These are phyloP conservation scores for Ilex asprella DNA, from an alignment of 257 asterid species.

Conservation along the genomic window DNA sequence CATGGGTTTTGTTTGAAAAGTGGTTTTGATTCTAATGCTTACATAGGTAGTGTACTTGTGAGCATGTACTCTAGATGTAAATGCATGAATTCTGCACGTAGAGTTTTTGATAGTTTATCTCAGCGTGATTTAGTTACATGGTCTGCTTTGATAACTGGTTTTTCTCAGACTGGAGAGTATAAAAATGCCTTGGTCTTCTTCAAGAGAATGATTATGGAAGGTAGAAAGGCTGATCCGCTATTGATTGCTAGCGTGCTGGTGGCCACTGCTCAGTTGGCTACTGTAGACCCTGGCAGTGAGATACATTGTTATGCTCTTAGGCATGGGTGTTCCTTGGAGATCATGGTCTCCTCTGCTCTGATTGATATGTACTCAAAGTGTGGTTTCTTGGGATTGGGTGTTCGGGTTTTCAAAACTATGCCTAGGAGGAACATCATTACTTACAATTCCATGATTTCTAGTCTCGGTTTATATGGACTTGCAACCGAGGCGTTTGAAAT, in stretches of 20 bases:
- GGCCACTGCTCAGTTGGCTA: slow-evolving; percentile 46
- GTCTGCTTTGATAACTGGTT: slow-evolving; percentile 68
- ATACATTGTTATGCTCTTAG: slow-evolving; percentile 69
- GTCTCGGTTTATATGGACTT: slow-evolving; percentile 64
- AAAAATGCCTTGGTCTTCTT: slow-evolving; percentile 43
- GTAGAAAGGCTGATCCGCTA: slow-evolving; percentile 36
- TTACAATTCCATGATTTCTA: slow-evolving; percentile 50
- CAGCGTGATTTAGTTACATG: slow-evolving; percentile 75
- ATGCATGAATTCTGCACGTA: slow-evolving; percentile 39
- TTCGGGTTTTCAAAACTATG: slow-evolving; percentile 47
- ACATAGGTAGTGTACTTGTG: slow-evolving; percentile 57
- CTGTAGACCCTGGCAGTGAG: slow-evolving; percentile 53
- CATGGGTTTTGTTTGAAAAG: slow-evolving; percentile 53
- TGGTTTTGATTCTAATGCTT: slow-evolving; percentile 47
- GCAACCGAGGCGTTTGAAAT: slow-evolving; percentile 41
- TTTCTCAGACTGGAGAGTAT: slow-evolving; percentile 40
- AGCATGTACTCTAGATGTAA: slow-evolving; percentile 53
- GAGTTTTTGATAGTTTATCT: slow-evolving; percentile 30
- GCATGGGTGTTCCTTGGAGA: slow-evolving; percentile 22
- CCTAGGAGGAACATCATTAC: slow-evolving; percentile 43
- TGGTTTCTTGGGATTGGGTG: slow-evolving; percentile 61
- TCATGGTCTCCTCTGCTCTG: slow-evolving; percentile 67
- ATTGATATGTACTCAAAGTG: slow-evolving; percentile 88
- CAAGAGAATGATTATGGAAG: slow-evolving; percentile 30
- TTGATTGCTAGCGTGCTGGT: slow-evolving; percentile 49